A percentile compares a stretch with the other conserved stretches of the same genome.
Evolutionary conservation across 225 moss, liverwort and hornwort species (phyloP).

Genomic region (Physcomitrium patens): DNA sequence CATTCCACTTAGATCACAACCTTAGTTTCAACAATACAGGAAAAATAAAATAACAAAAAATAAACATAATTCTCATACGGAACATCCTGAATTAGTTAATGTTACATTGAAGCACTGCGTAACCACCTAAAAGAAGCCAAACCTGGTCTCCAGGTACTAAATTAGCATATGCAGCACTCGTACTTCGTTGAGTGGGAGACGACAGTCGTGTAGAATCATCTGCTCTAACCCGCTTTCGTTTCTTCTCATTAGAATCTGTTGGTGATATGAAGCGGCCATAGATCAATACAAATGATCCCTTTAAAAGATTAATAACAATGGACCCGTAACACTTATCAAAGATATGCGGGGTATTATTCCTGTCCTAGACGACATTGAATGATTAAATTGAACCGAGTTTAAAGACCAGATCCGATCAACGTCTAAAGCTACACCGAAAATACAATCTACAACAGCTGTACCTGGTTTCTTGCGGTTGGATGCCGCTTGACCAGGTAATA

Average conservation of each 20-base stretch:
- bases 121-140: slow-evolving; percentile 15
- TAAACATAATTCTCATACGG: not conserved
- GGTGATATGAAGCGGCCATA: slow-evolving; percentile 27
- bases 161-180: slow-evolving; percentile 50
- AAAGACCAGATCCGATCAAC: not conserved
- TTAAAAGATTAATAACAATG: not conserved
- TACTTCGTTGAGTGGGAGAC: slow-evolving; percentile 71
- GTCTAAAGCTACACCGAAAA: not conserved
- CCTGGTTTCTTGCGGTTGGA: slow-evolving; percentile 70
- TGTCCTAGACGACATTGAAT: not conserved
- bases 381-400: not conserved
- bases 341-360: not conserved
- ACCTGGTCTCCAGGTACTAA: slow-evolving; percentile 74
- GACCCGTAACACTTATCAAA: slow-evolving; percentile 3
- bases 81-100: slow-evolving; percentile 8
- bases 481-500: slow-evolving; percentile 55
- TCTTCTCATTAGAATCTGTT: slow-evolving; percentile 65
- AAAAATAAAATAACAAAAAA: not conserved
- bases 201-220: slow-evolving; percentile 79
- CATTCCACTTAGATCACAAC: slow-evolving; percentile 21
- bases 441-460: not conserved
- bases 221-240: slow-evolving; percentile 81
- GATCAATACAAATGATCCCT: slow-evolving; percentile 30
- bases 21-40: not conserved
- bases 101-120: slow-evolving; percentile 1